Base-by-base conservation (phyloP, 805 yeast species). In the Wickerhamomyces alni region DNA sequence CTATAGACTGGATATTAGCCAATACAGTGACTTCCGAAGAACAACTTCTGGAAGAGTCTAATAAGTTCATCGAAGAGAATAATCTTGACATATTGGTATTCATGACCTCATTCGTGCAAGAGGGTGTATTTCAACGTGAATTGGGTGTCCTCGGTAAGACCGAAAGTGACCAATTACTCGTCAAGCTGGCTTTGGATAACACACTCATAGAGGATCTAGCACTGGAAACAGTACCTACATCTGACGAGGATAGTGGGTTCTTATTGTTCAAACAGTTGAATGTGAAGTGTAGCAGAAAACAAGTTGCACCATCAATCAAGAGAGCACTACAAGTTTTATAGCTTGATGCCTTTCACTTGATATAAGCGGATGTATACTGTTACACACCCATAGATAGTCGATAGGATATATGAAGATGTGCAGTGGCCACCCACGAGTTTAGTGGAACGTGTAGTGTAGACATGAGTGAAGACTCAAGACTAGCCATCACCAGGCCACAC, bases 221-320 rank as follows among this genome's bases (percentile, higher is more conserved):
- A 6, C 30, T 48, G 5, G 24, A 42, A 12, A 36, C 36, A 12
- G 11, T n/a, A 10, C 17, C n/a, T 19, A 22, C 9, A 26, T 31
- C 28, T 13, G 31, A 17, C 43, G 47, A 32, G 2, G 10, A 27
- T n/a, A 13, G 11, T 12, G 13, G 37, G 4, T 33, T 21, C 3
- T 12, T 30, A 25, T 8, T 40, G 13, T 74, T 61, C 41, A 55
- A 63, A 46, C 83, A 82, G 54, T 70, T 68, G 45, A 77, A 82
- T 43, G 51, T 71, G 12, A 57, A 62, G 8, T 89, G 91, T 2
- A 83, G 93, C 27, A 72, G 97, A 51, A 89, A 89, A 57, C 94
- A 85, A 56, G 86, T 88, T 11, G 95, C 86, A 5, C 97, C 97
- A 1, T 54, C 42, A 4, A 27, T 64, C 9, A 53, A 54, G 25